Conservation (phyloP, 1,284 basidiomycete genomes). For the Pseudozyma hubeiensis region DNA sequence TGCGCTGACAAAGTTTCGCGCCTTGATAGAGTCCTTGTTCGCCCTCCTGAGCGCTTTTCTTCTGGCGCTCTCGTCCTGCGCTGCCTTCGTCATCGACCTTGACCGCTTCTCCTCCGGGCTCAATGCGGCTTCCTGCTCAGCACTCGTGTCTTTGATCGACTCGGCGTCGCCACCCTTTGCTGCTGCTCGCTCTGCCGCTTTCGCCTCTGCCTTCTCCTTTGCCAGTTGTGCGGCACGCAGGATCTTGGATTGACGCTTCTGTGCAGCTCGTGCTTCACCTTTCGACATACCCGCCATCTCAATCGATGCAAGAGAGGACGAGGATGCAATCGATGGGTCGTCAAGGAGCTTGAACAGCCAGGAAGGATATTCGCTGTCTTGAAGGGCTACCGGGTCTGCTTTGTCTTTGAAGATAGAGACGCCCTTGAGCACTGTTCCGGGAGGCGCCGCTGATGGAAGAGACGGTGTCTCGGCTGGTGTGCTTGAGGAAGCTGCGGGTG, state of each 20-base stretch:
- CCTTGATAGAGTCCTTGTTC: conserved; percentile 62
- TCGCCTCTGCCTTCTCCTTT: conserved; percentile 48
- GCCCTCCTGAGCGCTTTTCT: conserved; percentile 52
- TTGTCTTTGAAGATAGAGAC: conserved; percentile 86
- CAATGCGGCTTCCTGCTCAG: conserved; percentile 8
- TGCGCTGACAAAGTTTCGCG: conserved; percentile 62
- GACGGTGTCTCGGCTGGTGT: conserved; percentile 20
- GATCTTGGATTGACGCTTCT: conserved; percentile 58
- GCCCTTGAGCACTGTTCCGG: conserved; percentile 81
- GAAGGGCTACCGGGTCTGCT: conserved; percentile 79
- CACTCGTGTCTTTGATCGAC: background rate
- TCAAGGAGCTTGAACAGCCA: conserved; percentile 87
- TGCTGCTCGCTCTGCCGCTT: conserved; percentile 46
- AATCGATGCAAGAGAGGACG: conserved; percentile 53
- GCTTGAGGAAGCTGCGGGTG: conserved; percentile 14
- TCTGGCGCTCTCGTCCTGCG: conserved; percentile 37
- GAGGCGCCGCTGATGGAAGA: conserved; percentile 60
- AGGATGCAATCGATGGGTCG: conserved; percentile 50
- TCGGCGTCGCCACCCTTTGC: conserved; percentile 7
- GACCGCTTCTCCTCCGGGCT: conserved; percentile 12
- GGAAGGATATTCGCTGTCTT: conserved; percentile 86
- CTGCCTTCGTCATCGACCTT: conserved; percentile 15
- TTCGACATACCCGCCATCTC: conserved; percentile 64
- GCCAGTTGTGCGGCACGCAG: conserved; percentile 50
- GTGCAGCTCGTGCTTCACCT: conserved; percentile 62